Evolutionary conservation across 257 asterid genomes (phyloP).

Genomic region (Perilla frutescens): DNA sequence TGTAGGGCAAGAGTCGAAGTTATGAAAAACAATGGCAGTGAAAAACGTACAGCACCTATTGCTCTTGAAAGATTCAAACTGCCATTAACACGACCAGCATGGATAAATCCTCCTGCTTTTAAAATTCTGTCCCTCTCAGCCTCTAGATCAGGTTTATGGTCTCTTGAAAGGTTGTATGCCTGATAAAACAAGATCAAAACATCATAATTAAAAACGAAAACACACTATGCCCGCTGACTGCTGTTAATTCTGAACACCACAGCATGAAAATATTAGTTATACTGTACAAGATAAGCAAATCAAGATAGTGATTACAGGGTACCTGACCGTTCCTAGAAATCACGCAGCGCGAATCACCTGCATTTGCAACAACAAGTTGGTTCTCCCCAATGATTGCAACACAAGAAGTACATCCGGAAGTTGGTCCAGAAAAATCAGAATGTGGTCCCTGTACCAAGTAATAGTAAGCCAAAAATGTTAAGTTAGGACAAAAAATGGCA

Average conservation of each 20-base stretch:
- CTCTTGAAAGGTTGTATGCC: constrained; percentile 97
- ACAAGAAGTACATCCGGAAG: constrained; percentile 96
- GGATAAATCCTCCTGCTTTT: constrained; percentile 95
- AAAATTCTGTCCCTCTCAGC: constrained; percentile 87
- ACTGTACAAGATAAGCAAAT: constrained; percentile 7
- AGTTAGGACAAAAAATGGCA: constrained; percentile 3
- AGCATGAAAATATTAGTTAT: neutral
- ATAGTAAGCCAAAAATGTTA: constrained; percentile 21
- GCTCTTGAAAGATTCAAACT: constrained; percentile 95
- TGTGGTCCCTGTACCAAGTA: constrained; percentile 80
- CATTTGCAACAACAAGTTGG: constrained; percentile 90
- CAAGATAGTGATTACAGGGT: constrained; percentile 22
- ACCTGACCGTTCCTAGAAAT: constrained; percentile 99
- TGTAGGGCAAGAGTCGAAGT: neutral
- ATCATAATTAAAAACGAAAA: neutral
- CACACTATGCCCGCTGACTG: neutral
- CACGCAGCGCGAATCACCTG: constrained; percentile 99
- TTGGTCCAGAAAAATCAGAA: constrained; percentile 95
- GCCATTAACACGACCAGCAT: constrained; percentile 93
- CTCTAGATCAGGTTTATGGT: constrained; percentile 95
- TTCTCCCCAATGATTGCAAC: constrained; percentile 80
- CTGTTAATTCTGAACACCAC: neutral
- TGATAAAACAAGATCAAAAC: constrained; percentile 34
- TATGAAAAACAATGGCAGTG: constrained; percentile 6
- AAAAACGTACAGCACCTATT: constrained; percentile 58